phyloP scores from a whole-genome alignment of 805 yeast species.

The Priceomyces haplophilus region DNA sequence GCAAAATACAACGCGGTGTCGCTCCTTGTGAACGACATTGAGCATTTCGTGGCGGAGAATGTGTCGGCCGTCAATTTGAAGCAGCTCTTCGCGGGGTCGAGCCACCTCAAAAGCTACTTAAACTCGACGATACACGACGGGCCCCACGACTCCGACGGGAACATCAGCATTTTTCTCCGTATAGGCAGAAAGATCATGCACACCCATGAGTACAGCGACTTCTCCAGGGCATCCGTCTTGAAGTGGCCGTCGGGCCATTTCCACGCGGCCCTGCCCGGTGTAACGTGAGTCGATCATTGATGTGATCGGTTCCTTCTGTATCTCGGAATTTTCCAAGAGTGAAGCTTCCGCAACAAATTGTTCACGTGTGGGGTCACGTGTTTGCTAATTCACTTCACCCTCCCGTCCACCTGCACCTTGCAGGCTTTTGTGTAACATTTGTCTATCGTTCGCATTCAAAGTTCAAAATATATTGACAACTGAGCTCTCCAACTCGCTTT shows the following conservation, averaged over 20 bases:
- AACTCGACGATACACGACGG: conserved; percentile 26
- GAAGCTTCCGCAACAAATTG: no score
- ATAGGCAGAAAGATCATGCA: conserved; percentile 50
- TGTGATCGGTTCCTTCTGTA: no score
- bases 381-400: no score
- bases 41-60: conserved; percentile 59
- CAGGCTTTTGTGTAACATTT: no score
- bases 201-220: conserved; percentile 49
- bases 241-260: conserved; percentile 61
- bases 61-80: conserved; percentile 36
- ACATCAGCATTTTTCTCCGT: conserved; percentile 49
- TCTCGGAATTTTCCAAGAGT: no score
- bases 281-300: conserved; percentile 43
- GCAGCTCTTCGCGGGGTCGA: conserved; percentile 17
- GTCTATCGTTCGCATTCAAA: no score
- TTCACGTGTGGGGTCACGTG: no score
- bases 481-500: no score
- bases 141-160: conserved; percentile 23
- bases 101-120: conserved; percentile 24
- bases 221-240: conserved; percentile 59
- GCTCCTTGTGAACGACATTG: conserved; percentile 74
- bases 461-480: no score
- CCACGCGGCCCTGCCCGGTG: conserved; percentile 49
- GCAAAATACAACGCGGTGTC: conserved; percentile 52
- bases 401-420: no score